These are phyloP conservation scores for Colletotrichum cereale DNA, from an alignment of 2,329 filamentous ascomycete genomes.

Conservation along the genomic window DNA sequence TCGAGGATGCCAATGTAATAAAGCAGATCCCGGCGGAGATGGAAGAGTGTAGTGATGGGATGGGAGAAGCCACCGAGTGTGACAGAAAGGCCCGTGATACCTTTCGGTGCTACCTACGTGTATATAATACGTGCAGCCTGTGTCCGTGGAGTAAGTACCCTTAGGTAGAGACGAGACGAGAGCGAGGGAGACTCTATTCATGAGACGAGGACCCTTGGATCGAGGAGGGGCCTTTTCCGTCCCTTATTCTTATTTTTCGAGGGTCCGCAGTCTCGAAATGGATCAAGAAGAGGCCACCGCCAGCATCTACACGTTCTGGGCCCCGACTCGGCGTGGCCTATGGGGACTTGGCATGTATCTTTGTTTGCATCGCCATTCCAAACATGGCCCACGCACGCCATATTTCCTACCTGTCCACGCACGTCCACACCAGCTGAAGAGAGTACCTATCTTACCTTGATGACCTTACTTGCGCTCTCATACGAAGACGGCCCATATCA, in stretches of 20 bases:
- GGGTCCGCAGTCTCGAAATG: constrained; percentile 7
- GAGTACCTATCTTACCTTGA: too few species aligned
- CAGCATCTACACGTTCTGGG: constrained; percentile 2
- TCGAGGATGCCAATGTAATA: constrained; percentile 1
- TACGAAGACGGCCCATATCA: background rate
- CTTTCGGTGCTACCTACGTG: background rate
- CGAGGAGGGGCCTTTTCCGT: constrained; percentile 21
- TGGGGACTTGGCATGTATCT: background rate
- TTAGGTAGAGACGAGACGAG: background rate
- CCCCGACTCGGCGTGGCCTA: constrained; percentile 19
- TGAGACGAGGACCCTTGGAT: constrained; percentile 26
- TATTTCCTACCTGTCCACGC: background rate
- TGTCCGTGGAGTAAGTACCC: background rate
- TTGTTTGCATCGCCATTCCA: background rate
- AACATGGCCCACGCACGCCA: background rate
- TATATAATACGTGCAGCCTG: too few species aligned
- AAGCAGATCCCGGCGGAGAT: constrained; percentile 5
- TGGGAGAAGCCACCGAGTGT: background rate
- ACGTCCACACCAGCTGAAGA: constrained; percentile 2
- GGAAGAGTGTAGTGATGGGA: background rate
- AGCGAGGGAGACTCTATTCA: background rate
- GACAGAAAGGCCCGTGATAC: background rate
- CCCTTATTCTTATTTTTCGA: constrained; percentile 38
- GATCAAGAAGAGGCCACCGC: constrained; percentile 26
- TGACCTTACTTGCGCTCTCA: too few species aligned